phyloP scores from a whole-genome alignment of 2,329 filamentous ascomycete genomes.

The Diaporthe citriasiana region DNA sequence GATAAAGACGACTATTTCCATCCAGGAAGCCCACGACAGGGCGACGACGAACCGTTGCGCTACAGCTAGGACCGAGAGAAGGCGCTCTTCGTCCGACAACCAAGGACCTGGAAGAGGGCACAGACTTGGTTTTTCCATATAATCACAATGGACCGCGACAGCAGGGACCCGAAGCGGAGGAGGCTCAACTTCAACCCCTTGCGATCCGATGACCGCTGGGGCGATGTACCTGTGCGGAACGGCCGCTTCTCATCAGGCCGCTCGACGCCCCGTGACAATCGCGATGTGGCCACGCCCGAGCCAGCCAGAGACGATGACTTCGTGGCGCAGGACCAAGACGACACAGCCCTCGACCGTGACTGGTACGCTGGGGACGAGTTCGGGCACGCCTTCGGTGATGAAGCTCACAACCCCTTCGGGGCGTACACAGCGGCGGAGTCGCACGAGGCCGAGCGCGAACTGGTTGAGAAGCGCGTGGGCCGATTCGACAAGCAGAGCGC shows the following conservation, averaged over 20 bases:
- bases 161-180: slow-evolving; percentile 63
- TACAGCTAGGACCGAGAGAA: neutral
- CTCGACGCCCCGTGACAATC: slow-evolving; percentile 49
- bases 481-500: slow-evolving; percentile 77
- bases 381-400: slow-evolving; percentile 87
- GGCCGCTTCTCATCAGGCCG: slow-evolving; percentile 49
- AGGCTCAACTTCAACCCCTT: slow-evolving; percentile 73
- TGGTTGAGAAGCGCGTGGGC: slow-evolving; percentile 84
- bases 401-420: slow-evolving; percentile 92
- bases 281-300: slow-evolving; percentile 52
- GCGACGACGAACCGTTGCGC: neutral
- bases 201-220: slow-evolving; percentile 69
- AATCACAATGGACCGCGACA: slow-evolving; percentile 49
- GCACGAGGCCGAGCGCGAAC: slow-evolving; percentile 78
- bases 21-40: neutral
- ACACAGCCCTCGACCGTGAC: slow-evolving; percentile 86
- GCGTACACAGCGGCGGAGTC: slow-evolving; percentile 78
- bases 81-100: neutral
- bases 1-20: neutral
- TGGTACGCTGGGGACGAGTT: slow-evolving; percentile 94
- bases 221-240: slow-evolving; percentile 63
- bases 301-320: slow-evolving; percentile 64
- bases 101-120: neutral
- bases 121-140: neutral
- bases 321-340: slow-evolving; percentile 77